Percentiles rank a stretch among this genome's conserved stretches.
Evolutionary conservation across 2,329 filamentous ascomycete species (phyloP).

Genomic region (Hypoxylon sp.): DNA sequence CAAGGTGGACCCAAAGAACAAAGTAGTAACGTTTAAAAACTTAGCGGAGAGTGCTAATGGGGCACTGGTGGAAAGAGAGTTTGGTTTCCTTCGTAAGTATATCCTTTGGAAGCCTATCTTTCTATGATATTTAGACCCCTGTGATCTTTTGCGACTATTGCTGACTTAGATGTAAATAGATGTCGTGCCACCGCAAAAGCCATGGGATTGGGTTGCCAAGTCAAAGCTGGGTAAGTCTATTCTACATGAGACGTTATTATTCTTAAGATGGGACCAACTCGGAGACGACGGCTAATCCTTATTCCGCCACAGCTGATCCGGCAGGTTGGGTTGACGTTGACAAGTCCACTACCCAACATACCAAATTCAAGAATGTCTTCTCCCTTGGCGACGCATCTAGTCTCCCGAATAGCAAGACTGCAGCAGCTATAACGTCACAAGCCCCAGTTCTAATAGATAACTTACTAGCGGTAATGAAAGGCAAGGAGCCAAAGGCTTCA

Average conservation of each 20-base stretch:
- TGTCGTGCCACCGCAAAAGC: constrained; percentile 56
- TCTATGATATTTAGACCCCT: not conserved
- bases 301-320: constrained; percentile 63
- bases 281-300: constrained; percentile 58
- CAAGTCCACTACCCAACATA: constrained; percentile 55
- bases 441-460: constrained; percentile 62
- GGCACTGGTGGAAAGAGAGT: constrained; percentile 54
- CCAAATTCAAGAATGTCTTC: constrained; percentile 58
- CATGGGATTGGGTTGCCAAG: constrained; percentile 55
- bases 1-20: constrained; percentile 55
- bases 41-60: constrained; percentile 51
- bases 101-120: not conserved
- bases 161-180: constrained; percentile 41
- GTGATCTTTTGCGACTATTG: not conserved
- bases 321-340: constrained; percentile 56
- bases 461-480: constrained; percentile 56
- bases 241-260: not conserved
- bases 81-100: constrained; percentile 53
- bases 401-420: constrained; percentile 61
- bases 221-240: constrained; percentile 56
- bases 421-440: constrained; percentile 62
- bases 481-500: constrained; percentile 52
- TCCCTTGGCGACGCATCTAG: constrained; percentile 60
- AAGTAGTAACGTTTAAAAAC: constrained; percentile 57
- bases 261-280: not conserved